Percentiles rank a stretch among this genome's conserved stretches.
These are phyloP conservation scores for Hyaloscypha hepaticicola DNA, from an alignment of 495 filamentous ascomycete species.

Conservation along the genomic window DNA sequence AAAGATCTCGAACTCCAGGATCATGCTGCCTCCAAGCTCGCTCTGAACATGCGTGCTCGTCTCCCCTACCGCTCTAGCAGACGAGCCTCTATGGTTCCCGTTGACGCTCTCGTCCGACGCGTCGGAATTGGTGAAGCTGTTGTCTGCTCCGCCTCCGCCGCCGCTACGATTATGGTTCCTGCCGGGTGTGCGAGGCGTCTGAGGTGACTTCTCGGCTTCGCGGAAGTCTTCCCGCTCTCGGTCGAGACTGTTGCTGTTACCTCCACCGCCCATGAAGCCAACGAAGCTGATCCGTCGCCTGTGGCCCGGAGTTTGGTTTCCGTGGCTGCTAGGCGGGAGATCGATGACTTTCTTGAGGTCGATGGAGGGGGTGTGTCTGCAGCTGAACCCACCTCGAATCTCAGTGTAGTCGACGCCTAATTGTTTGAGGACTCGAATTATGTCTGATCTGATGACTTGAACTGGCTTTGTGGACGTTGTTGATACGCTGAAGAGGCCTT, in stretches of 20 bases:
- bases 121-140: constrained; percentile 77
- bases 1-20: constrained; percentile 90
- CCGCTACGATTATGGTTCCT: constrained; percentile 40
- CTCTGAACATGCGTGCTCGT: constrained; percentile 85
- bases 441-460: constrained; percentile 78
- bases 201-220: constrained; percentile 47
- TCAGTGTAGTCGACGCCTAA: constrained; percentile 88
- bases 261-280: constrained; percentile 56
- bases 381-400: constrained; percentile 91
- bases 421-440: constrained; percentile 85
- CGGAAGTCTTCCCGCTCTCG: constrained; percentile 60
- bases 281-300: constrained; percentile 82
- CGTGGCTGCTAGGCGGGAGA: constrained; percentile 51
- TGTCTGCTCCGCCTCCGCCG: too few relatives aligned
- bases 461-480: constrained; percentile 94
- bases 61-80: constrained; percentile 63
- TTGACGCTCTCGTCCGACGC: constrained; percentile 69
- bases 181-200: constrained; percentile 45
- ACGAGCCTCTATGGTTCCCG: constrained; percentile 39
- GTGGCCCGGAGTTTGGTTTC: constrained; percentile 53
- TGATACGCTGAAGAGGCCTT: constrained; percentile 95
- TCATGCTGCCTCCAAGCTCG: constrained; percentile 75
- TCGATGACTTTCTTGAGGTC: constrained; percentile 72
- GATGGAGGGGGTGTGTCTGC: constrained; percentile 84
- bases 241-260: constrained; percentile 36